A percentile compares a stretch with the other conserved stretches of the same genome.
These are phyloP conservation scores for Jaminaea rosea DNA, from an alignment of 1,284 basidiomycete species.

Conservation along the genomic window DNA sequence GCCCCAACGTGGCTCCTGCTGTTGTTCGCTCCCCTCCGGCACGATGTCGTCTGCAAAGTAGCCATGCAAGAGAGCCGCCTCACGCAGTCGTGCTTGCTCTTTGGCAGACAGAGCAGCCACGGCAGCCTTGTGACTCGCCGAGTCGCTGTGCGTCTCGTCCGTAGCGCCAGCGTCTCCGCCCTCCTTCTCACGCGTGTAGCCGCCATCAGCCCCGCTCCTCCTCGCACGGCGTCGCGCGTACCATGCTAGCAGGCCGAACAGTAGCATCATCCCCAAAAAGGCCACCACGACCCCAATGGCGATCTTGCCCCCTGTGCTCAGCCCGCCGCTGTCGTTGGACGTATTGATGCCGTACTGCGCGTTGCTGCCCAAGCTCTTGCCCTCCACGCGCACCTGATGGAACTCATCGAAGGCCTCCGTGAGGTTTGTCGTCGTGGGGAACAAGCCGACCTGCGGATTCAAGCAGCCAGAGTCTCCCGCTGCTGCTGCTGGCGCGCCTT, in stretches of 20 bases:
- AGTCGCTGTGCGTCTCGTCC: neutral
- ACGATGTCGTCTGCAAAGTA: constrained; percentile 6
- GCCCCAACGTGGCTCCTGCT: neutral
- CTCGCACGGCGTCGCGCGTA: constrained; percentile 6
- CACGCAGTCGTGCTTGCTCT: constrained; percentile 3
- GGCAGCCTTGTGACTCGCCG: too few species aligned
- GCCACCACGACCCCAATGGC: constrained; percentile 35
- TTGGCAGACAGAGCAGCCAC: constrained; percentile 3
- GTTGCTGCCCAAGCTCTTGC: constrained; percentile 22
- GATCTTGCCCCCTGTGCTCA: constrained; percentile 23
- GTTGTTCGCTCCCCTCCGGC: neutral
- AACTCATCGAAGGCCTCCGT: constrained; percentile 25
- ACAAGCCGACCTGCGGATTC: constrained; percentile 23
- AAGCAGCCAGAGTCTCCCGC: constrained; percentile 18
- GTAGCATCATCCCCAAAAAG: constrained; percentile 22
- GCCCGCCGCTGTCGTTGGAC: constrained; percentile 9
- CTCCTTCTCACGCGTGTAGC: neutral
- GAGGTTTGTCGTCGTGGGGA: constrained; percentile 5
- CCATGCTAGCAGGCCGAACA: constrained; percentile 17
- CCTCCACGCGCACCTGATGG: constrained; percentile 30
- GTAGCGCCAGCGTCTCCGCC: neutral
- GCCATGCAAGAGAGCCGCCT: constrained; percentile 7
- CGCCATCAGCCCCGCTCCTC: neutral
- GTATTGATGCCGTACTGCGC: constrained; percentile 6
- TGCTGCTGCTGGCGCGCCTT: constrained; percentile 8